Base-by-base conservation (phyloP, 2,329 filamentous ascomycete species). In the Ophiocordyceps unilateralis region DNA sequence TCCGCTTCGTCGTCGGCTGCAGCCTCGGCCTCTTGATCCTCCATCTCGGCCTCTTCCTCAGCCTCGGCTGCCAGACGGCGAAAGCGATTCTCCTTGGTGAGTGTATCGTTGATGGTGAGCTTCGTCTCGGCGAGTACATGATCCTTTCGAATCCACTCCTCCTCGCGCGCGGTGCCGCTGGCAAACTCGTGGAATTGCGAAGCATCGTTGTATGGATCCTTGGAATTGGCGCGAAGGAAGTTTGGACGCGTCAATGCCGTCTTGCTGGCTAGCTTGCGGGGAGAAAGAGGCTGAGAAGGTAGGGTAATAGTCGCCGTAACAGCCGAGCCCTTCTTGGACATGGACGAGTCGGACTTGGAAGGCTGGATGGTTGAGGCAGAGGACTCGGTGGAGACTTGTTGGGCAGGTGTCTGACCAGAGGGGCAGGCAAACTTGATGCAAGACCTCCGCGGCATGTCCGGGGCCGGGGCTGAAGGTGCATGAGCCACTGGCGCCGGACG, bases 1-100 rank as follows among this genome's bases (percentile, higher is more conserved):
- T 81, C 77, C 41, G 84, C 79, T 44, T 85, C 81, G 44, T 70
- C 66, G 0, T 67, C 66, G 0, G 66, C 64, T 55, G 41, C 55
- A 9, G 66, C 63, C 9, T 64, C 63, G 2, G 59, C 58, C 9
- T 80, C 77, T n/a, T 81, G 76, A 41, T 84, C 79, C 44, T 85
- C 88, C n/a, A n/a, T n/a, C n/a, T n/a, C n/a, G n/a, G n/a, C n/a
- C 61, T 96, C 91, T 53, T 93, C 85, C 56, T 96, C 91, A 1
- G 80, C 91, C 61, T 98, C 89, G 56, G 85, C 81, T 40, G 79
- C 89, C 22, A 96, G 65, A 47, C 83, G 79, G 41, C 89, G 81
- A 48, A 98, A 91, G 24, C 77, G 78, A 48, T 86, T 87, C 62
- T 98, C 91, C 61, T 93, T 93, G 58, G 77, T 73, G 50, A 98